Conservation (phyloP, 2,329 filamentous ascomycete genomes). For the Aspergillus melleus region DNA sequence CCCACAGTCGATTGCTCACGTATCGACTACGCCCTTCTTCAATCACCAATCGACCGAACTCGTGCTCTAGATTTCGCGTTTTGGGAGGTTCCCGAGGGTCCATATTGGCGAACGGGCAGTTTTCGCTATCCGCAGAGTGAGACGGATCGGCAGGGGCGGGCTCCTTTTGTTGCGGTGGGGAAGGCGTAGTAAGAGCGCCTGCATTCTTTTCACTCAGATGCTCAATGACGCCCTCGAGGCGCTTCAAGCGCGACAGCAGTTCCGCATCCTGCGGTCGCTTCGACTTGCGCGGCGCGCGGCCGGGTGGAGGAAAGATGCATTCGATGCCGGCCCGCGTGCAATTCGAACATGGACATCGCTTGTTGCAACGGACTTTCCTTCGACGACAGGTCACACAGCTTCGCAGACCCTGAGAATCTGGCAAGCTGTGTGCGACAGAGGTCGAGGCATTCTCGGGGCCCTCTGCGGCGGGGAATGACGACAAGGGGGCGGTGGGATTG, state of each 20-base stretch:
- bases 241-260: constrained; percentile 57
- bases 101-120: constrained; percentile 16
- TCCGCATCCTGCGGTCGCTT: constrained; percentile 61
- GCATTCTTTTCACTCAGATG: constrained; percentile 52
- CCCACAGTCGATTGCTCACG: constrained; percentile 64
- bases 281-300: constrained; percentile 59
- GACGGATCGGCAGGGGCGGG: neutral
- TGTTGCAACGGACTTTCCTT: constrained; percentile 51
- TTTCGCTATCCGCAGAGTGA: neutral
- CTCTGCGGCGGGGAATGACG: neutral
- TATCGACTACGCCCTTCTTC: constrained; percentile 61
- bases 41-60: constrained; percentile 60
- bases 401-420: constrained; percentile 34
- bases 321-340: constrained; percentile 54
- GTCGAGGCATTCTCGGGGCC: constrained; percentile 6
- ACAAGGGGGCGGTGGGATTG: neutral
- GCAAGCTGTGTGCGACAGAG: constrained; percentile 8
- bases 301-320: constrained; percentile 63
- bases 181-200: constrained; percentile 17
- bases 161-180: constrained; percentile 11
- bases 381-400: constrained; percentile 50
- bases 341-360: constrained; percentile 49
- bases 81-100: constrained; percentile 23
- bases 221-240: constrained; percentile 62
- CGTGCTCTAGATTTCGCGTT: constrained; percentile 36